Base-by-base conservation (phyloP, 257 asterid species). In the Capsicum chinense region DNA sequence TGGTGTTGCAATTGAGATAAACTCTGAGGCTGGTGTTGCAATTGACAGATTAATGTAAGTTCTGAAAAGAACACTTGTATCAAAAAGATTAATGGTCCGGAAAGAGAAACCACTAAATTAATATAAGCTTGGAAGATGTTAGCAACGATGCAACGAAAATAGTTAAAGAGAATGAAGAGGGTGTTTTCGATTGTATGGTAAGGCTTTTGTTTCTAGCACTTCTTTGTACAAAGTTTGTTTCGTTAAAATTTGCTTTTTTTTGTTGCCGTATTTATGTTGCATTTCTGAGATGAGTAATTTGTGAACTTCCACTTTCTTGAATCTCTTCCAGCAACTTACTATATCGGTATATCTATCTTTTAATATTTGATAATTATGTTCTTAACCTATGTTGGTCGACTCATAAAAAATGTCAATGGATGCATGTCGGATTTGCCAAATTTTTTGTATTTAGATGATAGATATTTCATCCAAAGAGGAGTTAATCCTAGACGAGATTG, bases 41-140 rank as follows among this genome's bases (percentile, higher is more conserved):
- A 26, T 26, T 26, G 33, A 26, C 2, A 26, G 33, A 26, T 26
- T 26, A 26, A 26, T 26, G 1, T 26, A 26, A 26, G 33, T 26
- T 1, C 2, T 26, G 33, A 26, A 26, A 26, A 2, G 33, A 26
- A 26, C 33, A 26, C 33, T 26, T 26, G 33, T 26, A 26, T 26
- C 33, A 26, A 26, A 26, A 26, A 26, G 33, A 26, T 26, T 26
- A 26, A 26, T 26, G 33, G 33, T 26, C 33, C 33, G 33, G 33
- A 26, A 26, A 26, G 2, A 26, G 33, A 26, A 26, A 26, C 33
- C 33, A 26, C 33, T 26, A 26, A 26, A 26, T 26, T 26, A 86
- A 81, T 82, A 52, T 84, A 81, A 73, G 44, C 66, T 39, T 33
- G 81, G 89, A 89, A 82, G 83, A 81, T 83, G 81, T 86, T 82